Evolutionary conservation across 2,329 filamentous ascomycete genomes (phyloP), one percentile per base, ranked within the genome.

Genomic region (Penicillium frequentans): DNA sequence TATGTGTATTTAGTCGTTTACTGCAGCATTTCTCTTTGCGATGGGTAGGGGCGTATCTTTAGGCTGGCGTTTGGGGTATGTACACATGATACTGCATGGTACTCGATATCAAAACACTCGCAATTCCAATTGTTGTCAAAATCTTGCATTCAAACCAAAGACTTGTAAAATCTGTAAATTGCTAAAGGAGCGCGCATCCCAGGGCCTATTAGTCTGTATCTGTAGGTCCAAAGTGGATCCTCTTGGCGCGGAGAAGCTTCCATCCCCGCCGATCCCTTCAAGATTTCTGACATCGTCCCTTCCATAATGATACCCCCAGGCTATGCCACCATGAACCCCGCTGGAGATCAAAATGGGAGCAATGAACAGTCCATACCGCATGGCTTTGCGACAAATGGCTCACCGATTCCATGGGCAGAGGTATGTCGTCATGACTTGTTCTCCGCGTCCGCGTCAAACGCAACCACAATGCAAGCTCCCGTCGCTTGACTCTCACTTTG

Each of bases 191-290:
- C 9, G 31, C 11, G 31, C 14, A 16, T 33, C 31, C 3, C n/a
- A 9, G n/a, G 35, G n/a, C 35, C n/a, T 26, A 39, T 10, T n/a
- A n/a, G 10, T 23, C 39, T 13, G 35, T 2, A 16, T 39, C n/a
- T 26, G 31, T 19, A 26, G 16, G 31, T 37, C 21, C 14, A 33
- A 7, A 29, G 13, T 26, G 35, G 33, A 31, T 46, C 57, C n/a
- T 63, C 61, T 64, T 65, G 58, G 61, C 64, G 63, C 56, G 63
- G 64, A 65, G 59, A 55, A 65, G 54, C 57, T 61, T 42, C 39
- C 39, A 23, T 42, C 52, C n/a, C 27, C 27, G 45, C 45, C 45
- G 46, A 49, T 49, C 46, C 45, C 27, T 49, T n/a, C 46, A 24
- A 33, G 10, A 42, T 26, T 29, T 37, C 37, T 55, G 47, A 50